Base-by-base conservation (phyloP, 2,329 filamentous ascomycete genomes). In the Paecilomyces dactylethromorphus region DNA sequence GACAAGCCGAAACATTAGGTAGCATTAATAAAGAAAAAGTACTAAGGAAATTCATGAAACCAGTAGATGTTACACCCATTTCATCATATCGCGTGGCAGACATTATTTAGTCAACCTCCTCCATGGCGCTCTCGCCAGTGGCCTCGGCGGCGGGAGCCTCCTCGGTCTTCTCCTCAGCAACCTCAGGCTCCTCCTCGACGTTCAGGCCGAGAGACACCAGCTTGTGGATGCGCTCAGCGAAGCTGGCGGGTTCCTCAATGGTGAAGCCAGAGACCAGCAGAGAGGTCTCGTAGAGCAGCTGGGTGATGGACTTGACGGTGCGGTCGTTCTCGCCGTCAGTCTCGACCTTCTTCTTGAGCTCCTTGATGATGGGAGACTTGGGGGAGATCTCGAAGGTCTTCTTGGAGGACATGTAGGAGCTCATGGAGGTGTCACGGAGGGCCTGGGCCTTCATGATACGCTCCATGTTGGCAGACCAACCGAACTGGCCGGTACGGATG, bases 361-460 rank as follows among this genome's bases (percentile, higher is more conserved):
- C 94, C 87, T 96, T 90, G 84, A 99, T 87, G 80, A 99, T 99
- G 66, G 91, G 77, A 71, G 91, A 96, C 86, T 94, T 93, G 79
- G 94, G 94, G n/a, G 94, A 97, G 81, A 99, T 97, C 85, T 99
- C 94, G 70, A 99, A 97, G 32, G 94, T 99, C 91, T 99, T 99
- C 92, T 99, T 99, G 78, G 93, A 97, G 67, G 91, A 95, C 94
- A 99, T 99, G 90, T 99, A 99, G 71, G 91, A 96, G 81, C 87
- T 91, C 94, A 99, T 99, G 73, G 92, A 97, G 69, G 94, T 99
- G 83, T 99, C 94, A 83, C 94, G 94, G 74, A 99, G 93, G 74
- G 94, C 94, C 85, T 99, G 94, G 29, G 94, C 94, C 89, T 99
- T 99, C 94, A 99, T 99, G 88, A 99, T 99, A 85, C 94, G 94